A percentile compares a stretch with the other conserved stretches of the same genome.
These are phyloP conservation scores for Fonsecaea erecta DNA, from an alignment of 2,329 filamentous ascomycete species.

Conservation along the genomic window DNA sequence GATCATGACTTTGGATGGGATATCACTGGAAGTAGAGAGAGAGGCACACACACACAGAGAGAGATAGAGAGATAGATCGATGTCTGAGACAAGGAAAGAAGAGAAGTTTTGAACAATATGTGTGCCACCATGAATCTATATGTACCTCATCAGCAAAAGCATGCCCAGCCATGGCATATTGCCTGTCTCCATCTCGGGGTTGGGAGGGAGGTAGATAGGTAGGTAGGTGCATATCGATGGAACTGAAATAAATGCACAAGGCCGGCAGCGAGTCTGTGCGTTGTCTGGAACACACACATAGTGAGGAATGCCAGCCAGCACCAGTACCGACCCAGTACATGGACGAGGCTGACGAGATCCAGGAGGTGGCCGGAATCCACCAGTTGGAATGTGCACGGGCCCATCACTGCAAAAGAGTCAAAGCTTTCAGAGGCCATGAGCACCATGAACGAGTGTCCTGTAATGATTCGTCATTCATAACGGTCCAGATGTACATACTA, in stretches of 20 bases:
- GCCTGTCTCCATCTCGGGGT: background rate
- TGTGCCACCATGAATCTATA: background rate
- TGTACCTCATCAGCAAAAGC: background rate
- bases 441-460: no score
- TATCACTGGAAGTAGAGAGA: background rate
- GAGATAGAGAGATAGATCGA: background rate
- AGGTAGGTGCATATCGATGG: background rate
- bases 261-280: background rate
- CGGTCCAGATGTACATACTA: background rate
- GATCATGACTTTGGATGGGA: background rate
- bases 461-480: conserved; percentile 2
- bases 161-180: background rate
- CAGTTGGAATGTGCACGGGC: background rate
- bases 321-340: no score
- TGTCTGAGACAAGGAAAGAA: background rate
- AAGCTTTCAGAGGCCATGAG: background rate
- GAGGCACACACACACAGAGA: background rate
- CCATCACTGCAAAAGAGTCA: background rate
- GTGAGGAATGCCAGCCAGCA: background rate
- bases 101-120: background rate
- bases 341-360: conserved; percentile 15
- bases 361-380: conserved; percentile 4
- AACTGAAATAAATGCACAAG: background rate
- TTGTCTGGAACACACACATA: background rate
- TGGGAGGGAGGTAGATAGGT: no score